A percentile compares a stretch with the other conserved stretches of the same genome.
These are phyloP conservation scores for Lecanicillium sp. DNA, from an alignment of 2,329 filamentous ascomycete species.

Conservation along the genomic window DNA sequence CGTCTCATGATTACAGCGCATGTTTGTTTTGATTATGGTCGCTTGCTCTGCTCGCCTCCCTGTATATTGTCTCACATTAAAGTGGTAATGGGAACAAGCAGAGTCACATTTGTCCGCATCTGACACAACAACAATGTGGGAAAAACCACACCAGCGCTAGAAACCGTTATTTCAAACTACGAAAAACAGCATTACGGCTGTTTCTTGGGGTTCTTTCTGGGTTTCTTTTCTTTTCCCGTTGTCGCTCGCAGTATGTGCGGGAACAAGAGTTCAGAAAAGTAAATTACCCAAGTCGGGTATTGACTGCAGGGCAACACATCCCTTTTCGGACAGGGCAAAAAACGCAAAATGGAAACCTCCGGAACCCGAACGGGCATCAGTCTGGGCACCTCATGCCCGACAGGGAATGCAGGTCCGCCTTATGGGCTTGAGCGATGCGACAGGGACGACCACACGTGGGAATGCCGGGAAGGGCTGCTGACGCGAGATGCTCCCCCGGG, in stretches of 20 bases:
- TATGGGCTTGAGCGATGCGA: too few species aligned
- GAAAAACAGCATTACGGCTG: too few species aligned
- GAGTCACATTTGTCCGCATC: constrained; percentile 2
- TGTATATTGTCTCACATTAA: neutral
- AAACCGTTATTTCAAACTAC: too few species aligned
- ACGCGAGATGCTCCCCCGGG: too few species aligned
- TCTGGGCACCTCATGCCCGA: too few species aligned
- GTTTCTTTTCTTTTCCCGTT: neutral
- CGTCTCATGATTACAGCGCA: neutral
- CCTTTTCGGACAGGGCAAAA: neutral
- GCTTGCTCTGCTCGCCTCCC: neutral
- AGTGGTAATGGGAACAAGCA: neutral
- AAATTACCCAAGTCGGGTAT: too few species aligned
- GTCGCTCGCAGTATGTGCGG: neutral
- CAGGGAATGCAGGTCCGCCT: too few species aligned
- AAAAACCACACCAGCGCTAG: neutral
- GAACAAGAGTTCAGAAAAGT: neutral
- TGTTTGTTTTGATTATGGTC: neutral
- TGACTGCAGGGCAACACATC: neutral
- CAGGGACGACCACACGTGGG: too few species aligned
- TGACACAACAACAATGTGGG: neutral
- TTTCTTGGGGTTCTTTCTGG: neutral
- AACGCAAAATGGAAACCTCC: neutral
- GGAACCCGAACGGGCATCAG: neutral
- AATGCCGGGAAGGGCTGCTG: too few species aligned